Evolutionary conservation across 768 basidiomycete species (phyloP), one percentile per base, ranked within the genome.

Genomic region (Leccinum arenicola): DNA sequence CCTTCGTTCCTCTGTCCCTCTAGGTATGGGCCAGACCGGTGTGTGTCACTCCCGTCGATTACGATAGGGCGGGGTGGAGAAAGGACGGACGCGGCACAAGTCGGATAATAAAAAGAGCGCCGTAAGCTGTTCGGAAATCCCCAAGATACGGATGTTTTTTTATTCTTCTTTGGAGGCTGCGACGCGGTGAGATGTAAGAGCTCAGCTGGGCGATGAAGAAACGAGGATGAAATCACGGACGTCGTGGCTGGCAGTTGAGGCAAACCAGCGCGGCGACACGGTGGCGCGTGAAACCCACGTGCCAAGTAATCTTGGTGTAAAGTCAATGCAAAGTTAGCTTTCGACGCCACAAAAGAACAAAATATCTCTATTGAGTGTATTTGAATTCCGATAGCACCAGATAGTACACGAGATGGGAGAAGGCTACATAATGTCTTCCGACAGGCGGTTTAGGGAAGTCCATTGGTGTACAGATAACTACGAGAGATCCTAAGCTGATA

Each of bases 381-480:
- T 65, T 56, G 52, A 51, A 47, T 67, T 67, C 61, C 54, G 61
- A 63, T 45, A 67, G 52, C 57, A 48, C 53, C 50, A 59, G 21
- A 58, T 65, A 58, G 71, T 71, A 71, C 70, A 71, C 9, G 19
- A 61, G 40, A 56, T 61, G 58, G 57, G 61, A 61, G 66, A 52
- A 60, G 64, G 70, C 72, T 74, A 72, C 70, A 71, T 71, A 64
- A 56, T 58, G 60, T 70, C 63, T 70, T 70, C 66, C 62, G 51
- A 36, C 57, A 57, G 53, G 40, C 50, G 23, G 52, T 50, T 45
- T 61, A 70, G 58, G 58, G 66, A 66, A 61, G 70, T 70, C 69
- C 69, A 57, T 66, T 72, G 62, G 62, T 70, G 66, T 72, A 72
- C 70, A 72, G 43, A 54, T 66, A 72, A 66, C 72, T 66, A 72